Base-by-base conservation (phyloP, 2,329 filamentous ascomycete genomes). In the Tolypocladium capitatum region DNA sequence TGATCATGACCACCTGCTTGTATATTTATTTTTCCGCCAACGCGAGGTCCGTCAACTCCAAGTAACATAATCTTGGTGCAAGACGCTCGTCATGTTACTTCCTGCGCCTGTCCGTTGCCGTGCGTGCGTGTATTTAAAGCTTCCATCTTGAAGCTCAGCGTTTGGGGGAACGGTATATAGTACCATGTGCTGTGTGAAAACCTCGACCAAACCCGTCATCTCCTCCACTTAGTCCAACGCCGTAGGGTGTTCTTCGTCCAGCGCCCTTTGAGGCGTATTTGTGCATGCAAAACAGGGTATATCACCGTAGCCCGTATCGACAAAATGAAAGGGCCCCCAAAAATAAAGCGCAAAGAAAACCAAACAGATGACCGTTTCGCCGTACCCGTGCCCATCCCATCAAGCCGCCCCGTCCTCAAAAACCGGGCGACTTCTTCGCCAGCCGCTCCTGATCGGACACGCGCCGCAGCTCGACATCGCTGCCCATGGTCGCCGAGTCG, bases 401-500 rank as follows among this genome's bases (percentile, higher is more conserved):
- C 20, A 7, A 4, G 16, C 7, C 8, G 14, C 11, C 4, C 14
- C 11, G 13, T 5, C 16, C 5, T 55, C 32, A 62, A 16, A 57
- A 21, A 44, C 57, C 58, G 3, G 49, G 20, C 8, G 58, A 58
- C 27, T 51, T 53, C 49, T 63, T 62, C 10, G 50, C 52, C 9
- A 55, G 51, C 5, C 47, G n/a, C n/a, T n/a, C n/a, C n/a, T n/a
- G 49, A 28, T 60, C 58, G 5, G 53, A 50, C 51, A 63, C 57
- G 8, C 57, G 49, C 30, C 60, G 51, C 48, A 66, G 50, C 51
- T 65, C 62, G 28, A 66, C 59, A 44, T 66, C 61, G 20, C 63
- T 66, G 13, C 54, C 54, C 34, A 54, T 48, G 13, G 53, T 55
- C 2, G 53, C 57, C 7, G 63, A 65, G 45, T 64, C 61, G 8